Base-by-base conservation (phyloP, 768 basidiomycete genomes). In the Kwoniella shandongensis region DNA sequence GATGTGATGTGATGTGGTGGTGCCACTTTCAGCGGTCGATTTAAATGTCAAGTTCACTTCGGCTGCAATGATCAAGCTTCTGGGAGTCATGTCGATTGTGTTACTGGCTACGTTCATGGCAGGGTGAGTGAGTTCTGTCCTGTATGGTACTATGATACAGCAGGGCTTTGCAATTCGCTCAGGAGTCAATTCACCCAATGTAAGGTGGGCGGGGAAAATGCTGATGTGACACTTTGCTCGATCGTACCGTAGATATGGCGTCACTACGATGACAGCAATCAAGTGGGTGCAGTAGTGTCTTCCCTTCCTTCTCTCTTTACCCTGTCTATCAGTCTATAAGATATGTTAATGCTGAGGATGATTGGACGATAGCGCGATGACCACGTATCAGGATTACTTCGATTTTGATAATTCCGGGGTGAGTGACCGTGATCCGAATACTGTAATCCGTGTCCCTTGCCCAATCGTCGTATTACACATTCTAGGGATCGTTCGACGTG, bases 51-150 rank as follows among this genome's bases (percentile, higher is more conserved):
- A 49, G 22, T 44, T 55, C 15, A 29, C 54, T 1, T 69, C 67
- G 11, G 44, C 49, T 8, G 67, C 64, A 1, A 69, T 69, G 67
- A 25, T 69, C 59, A 65, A 59, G 40, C 61, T 69, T 2, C 63
- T 66, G 26, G 42, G 38, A 4, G 49, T 63, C 5, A 63, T 61
- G 61, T 44, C 54, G 2, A 52, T 65, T 4, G 48, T 62, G 2
- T 57, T 63, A 32, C 44, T 61, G 10, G 50, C 64, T 2, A 65
- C 64, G 11, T 66, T 69, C 53, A 54, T 63, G 59, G 57, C 57
- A 8, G 66, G 66, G 52, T 63, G 36, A n/a, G 58, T 38, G n/a
- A n/a, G n/a, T n/a, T n/a, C n/a, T n/a, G n/a, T n/a, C n/a, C n/a
- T n/a, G n/a, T n/a, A n/a, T n/a, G n/a, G n/a, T n/a, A n/a, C n/a